phyloP scores from a whole-genome alignment of 1,284 basidiomycete genomes.

The Pseudozyma sp. region DNA sequence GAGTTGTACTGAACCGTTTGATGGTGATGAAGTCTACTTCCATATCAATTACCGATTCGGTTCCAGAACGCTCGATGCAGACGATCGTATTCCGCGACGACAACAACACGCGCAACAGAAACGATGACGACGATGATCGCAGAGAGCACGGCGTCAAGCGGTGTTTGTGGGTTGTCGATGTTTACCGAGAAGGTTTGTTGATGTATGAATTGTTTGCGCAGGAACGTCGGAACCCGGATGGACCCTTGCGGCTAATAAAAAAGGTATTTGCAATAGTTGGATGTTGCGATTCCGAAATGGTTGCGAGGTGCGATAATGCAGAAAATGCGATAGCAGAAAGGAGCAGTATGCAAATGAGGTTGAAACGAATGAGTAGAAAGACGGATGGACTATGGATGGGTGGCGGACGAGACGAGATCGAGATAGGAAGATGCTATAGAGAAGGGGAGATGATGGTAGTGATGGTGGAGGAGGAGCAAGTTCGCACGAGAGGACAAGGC shows the following conservation, averaged over 20 bases:
- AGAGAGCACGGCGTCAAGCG: not conserved
- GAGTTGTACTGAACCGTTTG: not conserved
- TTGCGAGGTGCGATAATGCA: constrained; percentile 17
- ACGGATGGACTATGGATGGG: constrained; percentile 1
- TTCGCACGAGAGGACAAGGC: constrained; percentile 1
- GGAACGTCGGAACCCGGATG: constrained; percentile 8
- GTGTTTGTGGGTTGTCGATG: not conserved
- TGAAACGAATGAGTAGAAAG: not conserved
- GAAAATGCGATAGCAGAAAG: constrained; percentile 4
- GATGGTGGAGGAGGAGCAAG: not conserved
- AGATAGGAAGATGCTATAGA: constrained; percentile 7
- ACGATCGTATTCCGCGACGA: not conserved
- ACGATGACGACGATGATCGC: not conserved
- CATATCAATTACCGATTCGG: constrained; percentile 19
- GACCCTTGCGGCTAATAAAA: constrained; percentile 13
- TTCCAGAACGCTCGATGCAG: not conserved
- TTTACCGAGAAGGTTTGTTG: not conserved
- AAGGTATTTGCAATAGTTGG: constrained; percentile 16
- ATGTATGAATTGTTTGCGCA: constrained; percentile 3
- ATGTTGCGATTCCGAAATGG: constrained; percentile 15
- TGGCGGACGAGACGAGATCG: not conserved
- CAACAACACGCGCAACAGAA: not conserved
- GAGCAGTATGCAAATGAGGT: not conserved
- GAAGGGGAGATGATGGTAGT: constrained; percentile 1
- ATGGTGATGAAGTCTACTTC: not conserved